phyloP scores from a whole-genome alignment of 1,139 yeast species.

The Saccharomyces pastorianus region DNA sequence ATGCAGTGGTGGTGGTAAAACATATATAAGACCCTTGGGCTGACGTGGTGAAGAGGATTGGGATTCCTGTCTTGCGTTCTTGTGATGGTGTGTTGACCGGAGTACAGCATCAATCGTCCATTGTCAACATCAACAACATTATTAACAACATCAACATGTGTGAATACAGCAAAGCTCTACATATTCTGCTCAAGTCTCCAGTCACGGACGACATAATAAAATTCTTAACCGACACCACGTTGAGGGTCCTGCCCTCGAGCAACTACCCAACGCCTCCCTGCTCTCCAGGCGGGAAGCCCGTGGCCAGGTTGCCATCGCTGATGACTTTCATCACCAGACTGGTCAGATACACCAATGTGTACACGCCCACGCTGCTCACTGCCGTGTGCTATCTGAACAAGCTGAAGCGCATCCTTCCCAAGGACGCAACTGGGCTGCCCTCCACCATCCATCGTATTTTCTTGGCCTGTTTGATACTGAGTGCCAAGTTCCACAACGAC shows the following conservation, averaged over 20 bases:
- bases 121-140: not conserved
- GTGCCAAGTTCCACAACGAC: slow-evolving; percentile 70
- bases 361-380: slow-evolving; percentile 69
- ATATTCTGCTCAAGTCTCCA: slow-evolving; percentile 29
- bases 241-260: slow-evolving; percentile 23
- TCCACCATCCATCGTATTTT: slow-evolving; percentile 73
- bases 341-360: slow-evolving; percentile 65
- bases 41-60: not conserved
- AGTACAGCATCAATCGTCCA: not conserved
- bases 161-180: slow-evolving; percentile 25
- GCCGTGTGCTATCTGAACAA: slow-evolving; percentile 60
- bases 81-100: not conserved
- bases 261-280: slow-evolving; percentile 16
- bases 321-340: slow-evolving; percentile 65
- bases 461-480: slow-evolving; percentile 61
- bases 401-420: slow-evolving; percentile 52
- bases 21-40: not conserved
- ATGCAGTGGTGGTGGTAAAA: not conserved
- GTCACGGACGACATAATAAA: slow-evolving; percentile 31
- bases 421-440: slow-evolving; percentile 65
- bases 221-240: slow-evolving; percentile 26
- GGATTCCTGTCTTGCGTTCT: not conserved
- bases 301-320: slow-evolving; percentile 46
- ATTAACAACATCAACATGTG: slow-evolving; percentile 13
- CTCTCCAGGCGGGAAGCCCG: slow-evolving; percentile 7